A percentile compares a stretch with the other conserved stretches of the same genome.
These are phyloP conservation scores for Lactarius indigo DNA, from an alignment of 768 basidiomycete species.

Conservation along the genomic window DNA sequence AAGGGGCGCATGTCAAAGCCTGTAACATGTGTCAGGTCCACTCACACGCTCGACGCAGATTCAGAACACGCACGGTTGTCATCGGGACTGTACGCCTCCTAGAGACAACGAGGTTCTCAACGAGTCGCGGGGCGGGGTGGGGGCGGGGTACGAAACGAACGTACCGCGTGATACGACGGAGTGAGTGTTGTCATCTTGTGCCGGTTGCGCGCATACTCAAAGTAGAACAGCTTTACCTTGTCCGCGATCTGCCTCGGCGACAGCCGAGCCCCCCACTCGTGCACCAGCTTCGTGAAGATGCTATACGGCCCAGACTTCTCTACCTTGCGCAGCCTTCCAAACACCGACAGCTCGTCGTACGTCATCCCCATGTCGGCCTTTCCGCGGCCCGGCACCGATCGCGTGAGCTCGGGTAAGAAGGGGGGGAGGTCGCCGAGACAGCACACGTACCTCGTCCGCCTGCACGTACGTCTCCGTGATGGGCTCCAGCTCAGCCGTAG, in stretches of 20 bases:
- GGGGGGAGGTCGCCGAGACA: background rate
- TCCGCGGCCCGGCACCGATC: background rate
- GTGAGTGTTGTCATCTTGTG: conserved; percentile 99
- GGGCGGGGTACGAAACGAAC: conserved; percentile 31
- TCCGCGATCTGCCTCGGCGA: conserved; percentile 89
- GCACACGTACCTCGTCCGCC: conserved; percentile 76
- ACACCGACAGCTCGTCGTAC: conserved; percentile 92
- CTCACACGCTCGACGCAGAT: background rate
- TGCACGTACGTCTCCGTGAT: conserved; percentile 93
- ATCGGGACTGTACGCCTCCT: conserved; percentile 97
- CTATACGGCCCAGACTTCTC: conserved; percentile 98
- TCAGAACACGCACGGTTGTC: conserved; percentile 71
- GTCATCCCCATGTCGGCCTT: conserved; percentile 99
- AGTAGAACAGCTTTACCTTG: conserved; percentile 97
- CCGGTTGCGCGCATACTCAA: conserved; percentile 91
- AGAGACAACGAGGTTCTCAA: conserved; percentile 7
- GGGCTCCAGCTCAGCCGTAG: conserved; percentile 95
- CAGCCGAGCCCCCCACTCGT: conserved; percentile 86
- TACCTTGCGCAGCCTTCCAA: conserved; percentile 89
- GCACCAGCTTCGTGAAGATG: conserved; percentile 92
- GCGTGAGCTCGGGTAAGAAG: conserved; percentile 5
- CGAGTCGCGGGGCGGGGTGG: background rate
- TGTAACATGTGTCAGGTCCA: conserved; percentile 33
- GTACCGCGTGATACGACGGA: conserved; percentile 88
- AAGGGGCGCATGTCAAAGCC: conserved; percentile 96